phyloP scores from a whole-genome alignment of 345 rosid species.

The Citrus maxima region DNA sequence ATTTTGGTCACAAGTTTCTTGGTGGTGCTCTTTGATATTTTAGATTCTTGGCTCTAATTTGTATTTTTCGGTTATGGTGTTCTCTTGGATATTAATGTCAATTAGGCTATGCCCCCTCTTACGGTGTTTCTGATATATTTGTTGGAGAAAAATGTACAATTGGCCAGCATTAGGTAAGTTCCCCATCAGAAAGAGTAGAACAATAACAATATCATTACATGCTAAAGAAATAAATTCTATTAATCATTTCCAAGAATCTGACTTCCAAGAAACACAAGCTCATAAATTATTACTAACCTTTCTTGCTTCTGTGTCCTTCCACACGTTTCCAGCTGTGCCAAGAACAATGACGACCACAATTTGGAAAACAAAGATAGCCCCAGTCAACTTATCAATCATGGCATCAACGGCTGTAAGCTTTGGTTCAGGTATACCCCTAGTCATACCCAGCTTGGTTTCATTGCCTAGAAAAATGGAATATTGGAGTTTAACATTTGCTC shows the following conservation, averaged over 20 bases:
- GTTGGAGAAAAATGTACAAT: neutral
- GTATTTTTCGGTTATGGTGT: neutral
- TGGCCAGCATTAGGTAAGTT: neutral
- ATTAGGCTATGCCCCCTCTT: neutral
- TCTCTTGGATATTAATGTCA: neutral
- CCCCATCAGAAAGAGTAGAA: neutral
- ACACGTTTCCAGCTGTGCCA: constrained; percentile 92
- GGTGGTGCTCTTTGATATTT: neutral
- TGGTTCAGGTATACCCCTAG: constrained; percentile 95
- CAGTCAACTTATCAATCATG: constrained; percentile 98
- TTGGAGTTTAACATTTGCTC: constrained; percentile 1
- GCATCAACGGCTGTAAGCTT: constrained; percentile 99
- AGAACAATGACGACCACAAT: constrained; percentile 92
- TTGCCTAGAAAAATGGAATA: constrained; percentile 50
- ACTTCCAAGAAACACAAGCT: constrained; percentile 10
- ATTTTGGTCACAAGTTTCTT: neutral
- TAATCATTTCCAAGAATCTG: neutral
- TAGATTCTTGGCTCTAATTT: neutral
- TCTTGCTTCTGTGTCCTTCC: constrained; percentile 98
- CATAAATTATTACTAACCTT: constrained; percentile 47
- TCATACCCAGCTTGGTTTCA: constrained; percentile 98
- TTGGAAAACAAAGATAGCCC: constrained; percentile 97
- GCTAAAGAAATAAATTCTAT: neutral
- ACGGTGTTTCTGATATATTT: neutral
- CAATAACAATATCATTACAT: neutral